These are phyloP conservation scores for Metschnikowia chrysomelidarum DNA, from an alignment of 805 yeast species.

Conservation along the genomic window DNA sequence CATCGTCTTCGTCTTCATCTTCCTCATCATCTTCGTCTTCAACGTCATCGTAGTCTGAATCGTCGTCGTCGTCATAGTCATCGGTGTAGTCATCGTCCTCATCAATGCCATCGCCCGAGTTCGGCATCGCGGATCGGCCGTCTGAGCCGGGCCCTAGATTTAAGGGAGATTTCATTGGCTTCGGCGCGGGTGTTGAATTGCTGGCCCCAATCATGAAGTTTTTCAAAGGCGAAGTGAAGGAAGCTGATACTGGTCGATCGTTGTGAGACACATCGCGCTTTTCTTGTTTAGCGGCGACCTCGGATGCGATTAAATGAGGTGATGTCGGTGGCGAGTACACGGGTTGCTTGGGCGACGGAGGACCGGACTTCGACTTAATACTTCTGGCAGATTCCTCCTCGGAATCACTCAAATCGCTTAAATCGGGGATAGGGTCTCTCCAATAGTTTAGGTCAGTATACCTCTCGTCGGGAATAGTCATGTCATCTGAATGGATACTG, in stretches of 20 bases:
- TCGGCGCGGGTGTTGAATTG: conserved; percentile 23
- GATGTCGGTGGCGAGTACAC: conserved; percentile 10
- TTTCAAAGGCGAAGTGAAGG: conserved; percentile 42
- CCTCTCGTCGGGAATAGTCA: conserved; percentile 49
- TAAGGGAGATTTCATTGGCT: conserved; percentile 25
- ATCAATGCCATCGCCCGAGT: conserved; percentile 7
- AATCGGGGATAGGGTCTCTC: conserved; percentile 74
- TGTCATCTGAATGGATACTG: conserved; percentile 23
- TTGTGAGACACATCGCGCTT: conserved; percentile 3
- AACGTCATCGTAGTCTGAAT: conserved; percentile 11
- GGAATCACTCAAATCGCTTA: conserved; percentile 58
- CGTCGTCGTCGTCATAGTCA: conserved; percentile 7
- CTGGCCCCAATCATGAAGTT: conserved; percentile 38
- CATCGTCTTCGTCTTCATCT: conserved; percentile 12
- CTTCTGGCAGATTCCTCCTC: conserved; percentile 34
- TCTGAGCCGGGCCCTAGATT: conserved; percentile 4
- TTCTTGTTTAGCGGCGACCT: conserved; percentile 1
- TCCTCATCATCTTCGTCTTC: conserved; percentile 15
- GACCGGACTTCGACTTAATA: conserved; percentile 5
- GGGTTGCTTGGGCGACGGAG: conserved; percentile 8
- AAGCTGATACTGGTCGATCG: conserved; percentile 35
- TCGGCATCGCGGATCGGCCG: conserved; percentile 8
- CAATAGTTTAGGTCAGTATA: conserved; percentile 89
- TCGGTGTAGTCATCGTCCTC: conserved; percentile 10
- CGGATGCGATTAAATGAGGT: conserved; percentile 6